A percentile compares a stretch with the other conserved stretches of the same genome.
Conservation (phyloP, 768 basidiomycete species). For the Chiua virens region DNA sequence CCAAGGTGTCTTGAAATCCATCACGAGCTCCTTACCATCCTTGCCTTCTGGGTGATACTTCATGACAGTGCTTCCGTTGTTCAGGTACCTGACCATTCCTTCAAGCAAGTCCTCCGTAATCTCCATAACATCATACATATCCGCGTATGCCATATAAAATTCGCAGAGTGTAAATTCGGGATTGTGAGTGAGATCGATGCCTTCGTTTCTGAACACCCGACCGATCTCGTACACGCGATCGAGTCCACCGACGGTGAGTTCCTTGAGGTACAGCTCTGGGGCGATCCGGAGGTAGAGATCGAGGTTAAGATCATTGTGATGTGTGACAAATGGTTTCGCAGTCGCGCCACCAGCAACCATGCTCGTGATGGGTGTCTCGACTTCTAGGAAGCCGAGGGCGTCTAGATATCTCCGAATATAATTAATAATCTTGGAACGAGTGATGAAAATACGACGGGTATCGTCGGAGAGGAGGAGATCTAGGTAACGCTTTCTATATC, state of each 20-base stretch:
- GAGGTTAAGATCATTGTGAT: constrained; percentile 97
- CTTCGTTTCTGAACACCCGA: constrained; percentile 96
- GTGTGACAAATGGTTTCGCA: constrained; percentile 97
- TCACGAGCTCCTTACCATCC: constrained; percentile 68
- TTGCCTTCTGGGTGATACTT: constrained; percentile 93
- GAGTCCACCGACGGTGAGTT: constrained; percentile 94
- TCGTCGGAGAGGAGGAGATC: constrained; percentile 94
- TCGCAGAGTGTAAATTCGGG: constrained; percentile 99
- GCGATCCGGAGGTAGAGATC: constrained; percentile 97
- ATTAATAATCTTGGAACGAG: constrained; percentile 86
- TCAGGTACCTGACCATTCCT: constrained; percentile 86
- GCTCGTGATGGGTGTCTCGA: constrained; percentile 98
- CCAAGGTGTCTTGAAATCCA: constrained; percentile 95
- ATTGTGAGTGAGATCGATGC: constrained; percentile 98
- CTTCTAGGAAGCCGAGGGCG: constrained; percentile 92
- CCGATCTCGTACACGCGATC: constrained; percentile 99
- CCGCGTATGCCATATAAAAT: constrained; percentile 99
- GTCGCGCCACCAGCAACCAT: constrained; percentile 96
- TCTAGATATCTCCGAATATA: constrained; percentile 92
- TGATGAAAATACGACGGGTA: constrained; percentile 88
- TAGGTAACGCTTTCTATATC: constrained; percentile 98
- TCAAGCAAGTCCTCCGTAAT: constrained; percentile 90
- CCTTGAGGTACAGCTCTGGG: constrained; percentile 96
- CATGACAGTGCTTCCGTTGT: constrained; percentile 75
- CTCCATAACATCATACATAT: constrained; percentile 99